Evolutionary conservation across 495 filamentous ascomycete genomes (phyloP).

Genomic region (Aspergillus diversus): DNA sequence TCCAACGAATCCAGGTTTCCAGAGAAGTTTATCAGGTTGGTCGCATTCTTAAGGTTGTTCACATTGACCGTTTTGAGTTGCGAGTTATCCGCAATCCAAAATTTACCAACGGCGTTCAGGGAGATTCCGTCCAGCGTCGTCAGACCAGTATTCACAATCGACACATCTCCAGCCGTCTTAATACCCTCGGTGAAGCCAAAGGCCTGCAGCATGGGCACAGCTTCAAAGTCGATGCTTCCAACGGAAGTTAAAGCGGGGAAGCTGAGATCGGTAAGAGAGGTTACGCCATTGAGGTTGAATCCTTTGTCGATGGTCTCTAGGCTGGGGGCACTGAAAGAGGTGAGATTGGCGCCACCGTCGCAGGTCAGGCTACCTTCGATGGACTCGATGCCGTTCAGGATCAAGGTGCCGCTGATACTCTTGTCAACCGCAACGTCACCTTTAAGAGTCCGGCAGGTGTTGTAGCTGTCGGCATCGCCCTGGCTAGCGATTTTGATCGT

Average conservation of each 20-base stretch:
- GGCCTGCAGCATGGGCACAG: constrained; percentile 70
- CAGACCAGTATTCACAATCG: constrained; percentile 83
- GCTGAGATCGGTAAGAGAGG: constrained; percentile 63
- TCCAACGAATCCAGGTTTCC: constrained; percentile 57
- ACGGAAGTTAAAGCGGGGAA: constrained; percentile 66
- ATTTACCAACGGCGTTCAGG: constrained; percentile 59
- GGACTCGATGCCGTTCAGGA: constrained; percentile 48
- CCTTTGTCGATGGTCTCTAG: constrained; percentile 57
- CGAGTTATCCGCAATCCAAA: constrained; percentile 84
- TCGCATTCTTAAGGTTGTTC: constrained; percentile 69
- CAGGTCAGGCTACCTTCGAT: constrained; percentile 72
- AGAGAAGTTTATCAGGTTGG: constrained; percentile 61
- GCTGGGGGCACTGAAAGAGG: constrained; percentile 52
- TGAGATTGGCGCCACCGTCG: constrained; percentile 61
- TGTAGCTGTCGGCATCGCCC: constrained; percentile 71
- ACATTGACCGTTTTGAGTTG: constrained; percentile 70
- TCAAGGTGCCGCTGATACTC: constrained; percentile 51
- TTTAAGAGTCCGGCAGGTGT: constrained; percentile 66
- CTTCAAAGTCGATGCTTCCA: constrained; percentile 66
- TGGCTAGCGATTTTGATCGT: constrained; percentile 64
- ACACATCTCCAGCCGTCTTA: constrained; percentile 63
- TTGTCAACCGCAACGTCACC: constrained; percentile 71
- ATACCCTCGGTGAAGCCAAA: constrained; percentile 68
- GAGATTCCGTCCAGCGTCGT: constrained; percentile 76
- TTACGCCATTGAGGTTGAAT: constrained; percentile 69